phyloP scores from a whole-genome alignment of 768 basidiomycete species.

The Boletellus ananiceps region DNA sequence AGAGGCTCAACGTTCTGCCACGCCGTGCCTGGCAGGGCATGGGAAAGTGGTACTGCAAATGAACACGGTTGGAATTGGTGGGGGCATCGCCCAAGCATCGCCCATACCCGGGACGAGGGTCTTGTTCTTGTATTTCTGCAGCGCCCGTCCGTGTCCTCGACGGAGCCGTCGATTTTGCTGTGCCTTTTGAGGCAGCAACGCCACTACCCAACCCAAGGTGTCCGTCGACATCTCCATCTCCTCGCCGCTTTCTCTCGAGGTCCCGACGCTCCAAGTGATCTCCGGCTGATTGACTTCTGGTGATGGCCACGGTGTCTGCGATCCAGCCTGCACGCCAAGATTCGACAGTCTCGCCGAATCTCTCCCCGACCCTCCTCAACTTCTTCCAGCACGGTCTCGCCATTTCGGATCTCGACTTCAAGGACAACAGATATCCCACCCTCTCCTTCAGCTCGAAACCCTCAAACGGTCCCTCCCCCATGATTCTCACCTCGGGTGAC shows the following conservation, averaged over 20 bases:
- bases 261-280: conserved; percentile 17
- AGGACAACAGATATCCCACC: conserved; percentile 56
- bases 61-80: conserved; percentile 13
- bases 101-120: conserved; percentile 1
- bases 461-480: conserved; percentile 24
- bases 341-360: conserved; percentile 25
- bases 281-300: conserved; percentile 17
- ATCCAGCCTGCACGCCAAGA: conserved; percentile 45
- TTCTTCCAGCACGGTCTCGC: conserved; percentile 50
- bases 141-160: not conserved
- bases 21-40: not conserved
- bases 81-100: conserved; percentile 16
- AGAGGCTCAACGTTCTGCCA: not conserved
- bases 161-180: not conserved
- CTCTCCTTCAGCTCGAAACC: conserved; percentile 24
- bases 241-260: conserved; percentile 3
- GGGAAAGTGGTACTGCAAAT: conserved; percentile 23
- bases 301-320: conserved; percentile 46
- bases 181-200: not conserved
- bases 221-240: conserved; percentile 3
- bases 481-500: conserved; percentile 29
- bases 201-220: too few relatives aligned
- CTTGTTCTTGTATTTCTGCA: conserved; percentile 2
- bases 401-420: conserved; percentile 57
- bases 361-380: conserved; percentile 33